A percentile compares a stretch with the other conserved stretches of the same genome.
Evolutionary conservation across 108 stramenopile genomes (phyloP).

Genomic region (Stephanodiscus minutulus): DNA sequence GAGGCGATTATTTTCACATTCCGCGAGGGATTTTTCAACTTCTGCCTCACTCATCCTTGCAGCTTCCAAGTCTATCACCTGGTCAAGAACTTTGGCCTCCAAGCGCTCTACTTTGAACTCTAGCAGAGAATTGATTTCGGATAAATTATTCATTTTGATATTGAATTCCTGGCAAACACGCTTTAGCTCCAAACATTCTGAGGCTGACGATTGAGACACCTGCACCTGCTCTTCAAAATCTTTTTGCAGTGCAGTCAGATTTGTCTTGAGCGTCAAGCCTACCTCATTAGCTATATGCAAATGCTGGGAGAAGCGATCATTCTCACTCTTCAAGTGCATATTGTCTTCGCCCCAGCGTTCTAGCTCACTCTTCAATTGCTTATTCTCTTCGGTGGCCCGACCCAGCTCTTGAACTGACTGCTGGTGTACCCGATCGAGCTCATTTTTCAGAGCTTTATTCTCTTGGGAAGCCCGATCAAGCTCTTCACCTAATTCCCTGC

Average conservation of each 20-base stretch:
- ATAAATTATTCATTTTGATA: conserved; percentile 13
- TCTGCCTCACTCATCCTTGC: conserved; percentile 46
- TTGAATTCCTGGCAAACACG: conserved; percentile 19
- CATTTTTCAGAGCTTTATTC: neutral
- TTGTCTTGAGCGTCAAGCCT: conserved; percentile 8
- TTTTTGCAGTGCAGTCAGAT: conserved; percentile 8
- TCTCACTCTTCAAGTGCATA: neutral
- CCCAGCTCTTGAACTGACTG: no score
- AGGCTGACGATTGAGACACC: conserved; percentile 2
- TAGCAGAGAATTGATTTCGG: conserved; percentile 29
- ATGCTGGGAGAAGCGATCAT: conserved; percentile 13
- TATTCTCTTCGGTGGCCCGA: neutral
- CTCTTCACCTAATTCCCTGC: no score
- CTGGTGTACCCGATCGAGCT: neutral
- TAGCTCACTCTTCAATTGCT: conserved; percentile 15
- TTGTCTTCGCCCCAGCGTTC: conserved; percentile 1
- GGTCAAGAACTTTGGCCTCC: conserved; percentile 38
- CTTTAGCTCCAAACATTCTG: conserved; percentile 8
- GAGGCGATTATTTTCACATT: conserved; percentile 9
- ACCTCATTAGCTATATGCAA: conserved; percentile 27
- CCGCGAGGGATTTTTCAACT: conserved; percentile 32
- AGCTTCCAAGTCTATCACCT: conserved; percentile 43
- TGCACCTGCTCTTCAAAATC: neutral
- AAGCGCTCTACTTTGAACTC: conserved; percentile 26
- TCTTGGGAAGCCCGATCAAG: neutral